These are phyloP conservation scores for Fusarium odoratissimum DNA, from an alignment of 2,329 filamentous ascomycete genomes.

Conservation along the genomic window DNA sequence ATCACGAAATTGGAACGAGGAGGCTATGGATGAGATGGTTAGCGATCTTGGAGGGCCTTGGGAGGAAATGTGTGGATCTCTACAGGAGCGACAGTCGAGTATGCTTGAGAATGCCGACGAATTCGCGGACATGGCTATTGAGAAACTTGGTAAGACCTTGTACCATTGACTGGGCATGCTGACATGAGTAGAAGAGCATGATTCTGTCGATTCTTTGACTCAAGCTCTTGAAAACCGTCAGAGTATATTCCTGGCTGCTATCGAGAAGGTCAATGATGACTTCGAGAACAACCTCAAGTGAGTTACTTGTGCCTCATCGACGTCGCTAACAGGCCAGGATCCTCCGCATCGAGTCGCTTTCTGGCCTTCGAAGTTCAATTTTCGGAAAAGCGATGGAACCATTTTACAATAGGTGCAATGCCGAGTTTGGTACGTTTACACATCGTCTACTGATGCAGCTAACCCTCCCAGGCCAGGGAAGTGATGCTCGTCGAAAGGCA, in stretches of 20 bases:
- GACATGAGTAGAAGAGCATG: neutral
- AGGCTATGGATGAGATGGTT: conserved; percentile 54
- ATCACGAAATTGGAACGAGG: conserved; percentile 58
- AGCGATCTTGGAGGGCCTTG: conserved; percentile 50
- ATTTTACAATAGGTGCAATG: conserved; percentile 48
- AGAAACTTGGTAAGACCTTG: conserved; percentile 23
- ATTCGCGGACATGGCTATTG: conserved; percentile 8
- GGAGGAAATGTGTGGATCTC: conserved; percentile 30
- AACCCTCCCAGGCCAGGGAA: conserved; percentile 47
- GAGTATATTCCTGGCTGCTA: conserved; percentile 41
- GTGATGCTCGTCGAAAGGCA: conserved; percentile 48
- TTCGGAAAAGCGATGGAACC: conserved; percentile 52
- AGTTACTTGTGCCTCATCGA: neutral
- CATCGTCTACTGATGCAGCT: rapidly evolving
- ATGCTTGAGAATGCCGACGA: neutral
- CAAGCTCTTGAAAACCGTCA: conserved; percentile 46
- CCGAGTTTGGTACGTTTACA: conserved; percentile 47
- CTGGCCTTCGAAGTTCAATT: conserved; percentile 52
- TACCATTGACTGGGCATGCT: neutral
- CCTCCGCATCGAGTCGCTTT: conserved; percentile 50
- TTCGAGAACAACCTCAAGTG: conserved; percentile 34
- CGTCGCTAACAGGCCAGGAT: conserved; percentile 40
- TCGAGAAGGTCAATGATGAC: conserved; percentile 45
- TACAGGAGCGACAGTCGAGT: neutral
- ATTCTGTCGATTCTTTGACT: conserved; percentile 28